These are phyloP conservation scores for Blastomyces gilchristii DNA, from an alignment of 2,329 filamentous ascomycete species.

Conservation along the genomic window DNA sequence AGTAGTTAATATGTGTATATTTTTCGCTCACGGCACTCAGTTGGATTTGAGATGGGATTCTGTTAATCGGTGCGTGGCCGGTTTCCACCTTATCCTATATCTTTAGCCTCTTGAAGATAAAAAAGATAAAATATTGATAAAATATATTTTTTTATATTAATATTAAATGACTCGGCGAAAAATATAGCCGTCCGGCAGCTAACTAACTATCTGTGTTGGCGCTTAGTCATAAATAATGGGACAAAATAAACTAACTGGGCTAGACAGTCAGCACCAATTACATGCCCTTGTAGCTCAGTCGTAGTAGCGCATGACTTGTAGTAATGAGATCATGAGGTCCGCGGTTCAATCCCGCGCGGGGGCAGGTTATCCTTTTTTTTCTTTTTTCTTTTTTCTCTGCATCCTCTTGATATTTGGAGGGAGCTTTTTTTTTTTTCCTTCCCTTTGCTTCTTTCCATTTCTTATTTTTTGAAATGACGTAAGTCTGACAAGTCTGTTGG, in stretches of 20 bases:
- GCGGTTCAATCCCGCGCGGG: slow-evolving; percentile 6
- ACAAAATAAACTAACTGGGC: not conserved
- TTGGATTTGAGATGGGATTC: no score
- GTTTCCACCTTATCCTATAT: not conserved
- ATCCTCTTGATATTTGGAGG: no score
- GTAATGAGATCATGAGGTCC: slow-evolving; percentile 1
- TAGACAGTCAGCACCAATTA: not conserved
- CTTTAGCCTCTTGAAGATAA: not conserved
- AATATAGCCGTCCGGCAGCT: no score
- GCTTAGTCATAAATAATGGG: not conserved
- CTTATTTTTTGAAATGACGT: no score
- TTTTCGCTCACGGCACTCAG: no score
- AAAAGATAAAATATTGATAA: no score
- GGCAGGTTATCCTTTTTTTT: not conserved
- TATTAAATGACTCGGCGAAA: not conserved
- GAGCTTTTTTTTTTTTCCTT: no score
- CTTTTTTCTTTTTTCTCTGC: not conserved
- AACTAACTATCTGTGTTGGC: no score
- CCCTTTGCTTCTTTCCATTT: not conserved
- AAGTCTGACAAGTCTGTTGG: no score
- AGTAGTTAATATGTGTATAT: not conserved
- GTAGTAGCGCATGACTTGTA: slow-evolving; percentile 6
- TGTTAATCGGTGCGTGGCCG: no score
- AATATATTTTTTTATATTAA: no score
- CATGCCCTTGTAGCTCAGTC: slow-evolving; percentile 2